These are phyloP conservation scores for Pseudognaphalium luteoalbum DNA, from an alignment of 129 eudicot genomes.

Conservation along the genomic window DNA sequence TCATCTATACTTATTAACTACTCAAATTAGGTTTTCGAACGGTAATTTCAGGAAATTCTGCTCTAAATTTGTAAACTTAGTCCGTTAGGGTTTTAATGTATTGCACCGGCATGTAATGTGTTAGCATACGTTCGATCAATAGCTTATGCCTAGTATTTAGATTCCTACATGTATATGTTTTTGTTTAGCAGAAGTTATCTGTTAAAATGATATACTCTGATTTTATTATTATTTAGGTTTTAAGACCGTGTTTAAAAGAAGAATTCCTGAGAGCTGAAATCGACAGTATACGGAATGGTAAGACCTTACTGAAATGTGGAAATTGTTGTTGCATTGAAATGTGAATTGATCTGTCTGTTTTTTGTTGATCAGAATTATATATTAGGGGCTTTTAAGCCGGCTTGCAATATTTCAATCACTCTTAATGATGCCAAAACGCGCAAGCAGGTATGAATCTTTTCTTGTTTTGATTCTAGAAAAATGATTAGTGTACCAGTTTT, in stretches of 20 bases:
- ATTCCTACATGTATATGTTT: neutral
- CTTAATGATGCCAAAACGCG: slow-evolving; percentile 90
- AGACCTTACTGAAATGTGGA: neutral
- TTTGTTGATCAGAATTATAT: slow-evolving; percentile 68
- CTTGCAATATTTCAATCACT: slow-evolving; percentile 67
- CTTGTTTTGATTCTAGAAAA: slow-evolving; percentile 15
- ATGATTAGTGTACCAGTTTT: slow-evolving; percentile 1
- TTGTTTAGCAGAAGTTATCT: slow-evolving; percentile 2
- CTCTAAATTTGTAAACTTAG: neutral
- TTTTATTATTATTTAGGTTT: slow-evolving; percentile 18
- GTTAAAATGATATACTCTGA: slow-evolving; percentile 14
- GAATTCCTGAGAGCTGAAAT: slow-evolving; percentile 22
- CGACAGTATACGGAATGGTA: slow-evolving; percentile 42
- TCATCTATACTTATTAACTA: neutral
- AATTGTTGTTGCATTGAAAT: slow-evolving; percentile 9
- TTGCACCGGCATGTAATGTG: slow-evolving; percentile 22
- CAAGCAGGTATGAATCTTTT: slow-evolving; percentile 62
- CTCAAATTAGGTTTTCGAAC: slow-evolving; percentile 13
- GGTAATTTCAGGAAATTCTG: slow-evolving; percentile 8
- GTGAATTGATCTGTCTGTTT: slow-evolving; percentile 22
- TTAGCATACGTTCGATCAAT: neutral
- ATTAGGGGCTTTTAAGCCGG: slow-evolving; percentile 92
- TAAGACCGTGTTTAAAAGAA: slow-evolving; percentile 18
- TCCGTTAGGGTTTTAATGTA: slow-evolving; percentile 4
- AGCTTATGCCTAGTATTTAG: neutral